Conservation (phyloP, 352 stramenopile species). For the Globisporangium sylvaticum region DNA sequence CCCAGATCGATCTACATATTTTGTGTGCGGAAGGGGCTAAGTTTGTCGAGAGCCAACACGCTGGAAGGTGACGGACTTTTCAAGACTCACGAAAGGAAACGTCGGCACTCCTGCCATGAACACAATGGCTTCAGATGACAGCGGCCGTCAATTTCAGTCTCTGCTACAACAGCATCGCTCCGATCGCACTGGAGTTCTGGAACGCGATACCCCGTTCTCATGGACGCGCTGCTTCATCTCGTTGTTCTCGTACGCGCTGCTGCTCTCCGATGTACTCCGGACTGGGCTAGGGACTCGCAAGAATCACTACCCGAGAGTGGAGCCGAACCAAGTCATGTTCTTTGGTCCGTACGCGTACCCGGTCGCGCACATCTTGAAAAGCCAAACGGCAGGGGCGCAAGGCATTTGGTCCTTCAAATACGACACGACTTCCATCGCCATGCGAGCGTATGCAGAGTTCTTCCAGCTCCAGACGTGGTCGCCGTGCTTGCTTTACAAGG, state of each 20-base stretch:
- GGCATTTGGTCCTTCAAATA: conserved; percentile 25
- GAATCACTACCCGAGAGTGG: neutral
- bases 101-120: neutral
- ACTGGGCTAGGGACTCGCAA: neutral
- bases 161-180: neutral
- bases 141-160: neutral
- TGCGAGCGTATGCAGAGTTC: conserved; percentile 17
- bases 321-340: conserved; percentile 1
- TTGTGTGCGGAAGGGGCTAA: neutral
- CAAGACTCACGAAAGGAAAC: neutral
- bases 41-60: neutral
- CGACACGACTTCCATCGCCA: conserved; percentile 20
- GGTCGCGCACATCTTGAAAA: neutral
- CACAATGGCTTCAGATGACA: neutral
- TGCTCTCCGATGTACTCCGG: conserved; percentile 16
- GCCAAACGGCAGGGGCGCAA: neutral
- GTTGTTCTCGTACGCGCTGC: conserved; percentile 14
- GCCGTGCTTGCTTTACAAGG: conserved; percentile 20
- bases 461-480: conserved; percentile 12
- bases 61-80: neutral
- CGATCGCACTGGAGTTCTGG: neutral
- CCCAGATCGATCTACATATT: neutral
- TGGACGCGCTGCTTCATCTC: conserved; percentile 4
- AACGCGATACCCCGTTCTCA: conserved; percentile 10
- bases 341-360: conserved; percentile 9